phyloP scores from a whole-genome alignment of 163 green algal species.

The Chlamydomonas reinhardtii region DNA sequence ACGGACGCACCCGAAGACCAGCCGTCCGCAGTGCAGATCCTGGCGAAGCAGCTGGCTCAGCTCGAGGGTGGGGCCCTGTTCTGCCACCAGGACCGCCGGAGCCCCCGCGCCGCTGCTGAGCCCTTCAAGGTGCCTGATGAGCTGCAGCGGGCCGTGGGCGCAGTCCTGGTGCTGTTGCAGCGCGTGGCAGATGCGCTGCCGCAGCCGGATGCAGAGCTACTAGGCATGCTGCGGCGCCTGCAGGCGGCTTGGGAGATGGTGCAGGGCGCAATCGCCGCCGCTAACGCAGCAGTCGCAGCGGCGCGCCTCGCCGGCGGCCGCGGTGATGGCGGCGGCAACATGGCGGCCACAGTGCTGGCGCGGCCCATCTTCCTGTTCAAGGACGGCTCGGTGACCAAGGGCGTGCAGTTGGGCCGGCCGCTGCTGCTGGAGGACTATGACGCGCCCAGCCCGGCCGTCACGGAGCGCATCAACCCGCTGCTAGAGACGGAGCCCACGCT shows the following conservation, averaged over 20 bases:
- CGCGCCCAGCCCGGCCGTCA: conserved; percentile 51
- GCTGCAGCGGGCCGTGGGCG: neutral
- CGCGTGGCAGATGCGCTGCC: neutral
- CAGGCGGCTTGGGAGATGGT: neutral
- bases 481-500: conserved; percentile 59
- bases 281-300: neutral
- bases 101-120: neutral
- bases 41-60: neutral
- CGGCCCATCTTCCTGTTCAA: conserved; percentile 55
- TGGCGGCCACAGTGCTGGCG: conserved; percentile 1
- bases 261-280: neutral
- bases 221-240: neutral
- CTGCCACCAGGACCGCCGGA: neutral
- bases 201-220: neutral
- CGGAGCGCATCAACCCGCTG: conserved; percentile 60
- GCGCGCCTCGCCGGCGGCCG: neutral
- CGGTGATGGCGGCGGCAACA: too few species aligned
- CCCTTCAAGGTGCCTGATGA: neutral
- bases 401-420: conserved; percentile 43
- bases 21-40: neutral
- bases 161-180: neutral
- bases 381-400: conserved; percentile 56
- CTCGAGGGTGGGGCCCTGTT: neutral
- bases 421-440: conserved; percentile 63
- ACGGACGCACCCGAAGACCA: too few species aligned